Percentiles rank a stretch among this genome's conserved stretches.
phyloP scores from a whole-genome alignment of 208 protist genomes.

The Acanthamoeba rhysodes region DNA sequence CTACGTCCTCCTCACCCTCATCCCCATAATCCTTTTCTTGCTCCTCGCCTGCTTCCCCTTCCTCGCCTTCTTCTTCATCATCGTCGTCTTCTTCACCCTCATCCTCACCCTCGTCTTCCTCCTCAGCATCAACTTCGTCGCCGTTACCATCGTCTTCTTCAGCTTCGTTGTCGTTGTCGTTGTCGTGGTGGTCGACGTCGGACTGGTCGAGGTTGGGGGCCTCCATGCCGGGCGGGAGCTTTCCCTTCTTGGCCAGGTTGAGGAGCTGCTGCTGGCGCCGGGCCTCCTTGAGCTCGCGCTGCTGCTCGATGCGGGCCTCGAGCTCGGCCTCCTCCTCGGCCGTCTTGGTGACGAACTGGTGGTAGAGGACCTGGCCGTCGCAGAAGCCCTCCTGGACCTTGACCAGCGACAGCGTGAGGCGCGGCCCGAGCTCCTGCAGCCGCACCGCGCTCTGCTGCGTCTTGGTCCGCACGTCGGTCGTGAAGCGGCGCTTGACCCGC shows the following conservation, averaged over 20 bases:
- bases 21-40: neutral
- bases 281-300: conserved; percentile 78
- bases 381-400: conserved; percentile 89
- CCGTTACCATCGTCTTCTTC: neutral
- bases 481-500: neutral
- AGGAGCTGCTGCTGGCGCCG: conserved; percentile 74
- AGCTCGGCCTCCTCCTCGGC: conserved; percentile 72
- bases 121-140: neutral
- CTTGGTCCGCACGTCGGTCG: conserved; percentile 73
- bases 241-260: conserved; percentile 63
- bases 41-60: neutral
- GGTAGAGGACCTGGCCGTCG: conserved; percentile 88
- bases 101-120: neutral
- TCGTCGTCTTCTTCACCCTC: neutral
- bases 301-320: conserved; percentile 21
- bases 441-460: conserved; percentile 74
- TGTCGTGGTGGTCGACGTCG: neutral
- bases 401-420: conserved; percentile 86
- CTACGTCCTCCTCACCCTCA: neutral
- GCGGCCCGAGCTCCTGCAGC: conserved; percentile 86
- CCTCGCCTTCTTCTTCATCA: neutral
- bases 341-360: conserved; percentile 81
- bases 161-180: neutral
- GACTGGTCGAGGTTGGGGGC: neutral
- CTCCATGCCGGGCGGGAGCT: conserved; percentile 14